A percentile compares a stretch with the other conserved stretches of the same genome.
Evolutionary conservation across 2,329 filamentous ascomycete species (phyloP).

Genomic region (Cordyceps cicadae): DNA sequence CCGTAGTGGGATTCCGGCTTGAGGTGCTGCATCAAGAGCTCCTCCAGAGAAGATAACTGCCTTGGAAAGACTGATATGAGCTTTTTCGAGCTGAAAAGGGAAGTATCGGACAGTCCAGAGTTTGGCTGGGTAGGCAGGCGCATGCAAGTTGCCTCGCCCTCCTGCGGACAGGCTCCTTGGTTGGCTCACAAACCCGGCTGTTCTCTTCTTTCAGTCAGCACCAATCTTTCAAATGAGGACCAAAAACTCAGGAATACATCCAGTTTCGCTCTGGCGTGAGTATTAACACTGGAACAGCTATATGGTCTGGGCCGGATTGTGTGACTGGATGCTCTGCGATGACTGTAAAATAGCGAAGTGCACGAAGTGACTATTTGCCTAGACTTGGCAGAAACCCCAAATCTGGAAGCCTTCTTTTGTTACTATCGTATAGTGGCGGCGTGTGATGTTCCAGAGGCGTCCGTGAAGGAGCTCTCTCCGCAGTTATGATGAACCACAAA

Average conservation of each 20-base stretch:
- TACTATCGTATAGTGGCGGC: conserved; percentile 6
- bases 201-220: neutral
- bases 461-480: neutral
- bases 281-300: neutral
- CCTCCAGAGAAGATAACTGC: neutral
- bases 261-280: neutral
- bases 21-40: neutral
- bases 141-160: neutral
- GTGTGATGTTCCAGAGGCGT: conserved; percentile 1
- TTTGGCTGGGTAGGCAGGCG: neutral
- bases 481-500: conserved; percentile 3
- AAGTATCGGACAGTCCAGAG: neutral
- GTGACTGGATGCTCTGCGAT: conserved; percentile 8
- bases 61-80: neutral
- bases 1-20: neutral
- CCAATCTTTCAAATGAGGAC: neutral
- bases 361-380: neutral
- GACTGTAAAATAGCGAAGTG: neutral
- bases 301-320: neutral
- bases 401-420: conserved; percentile 7
- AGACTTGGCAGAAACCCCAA: too few species aligned
- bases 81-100: neutral
- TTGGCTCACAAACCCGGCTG: neutral
- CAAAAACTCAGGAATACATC: neutral
- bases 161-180: neutral